phyloP scores from a whole-genome alignment of 352 stramenopile genomes.

The Pythium grandisporangium region DNA sequence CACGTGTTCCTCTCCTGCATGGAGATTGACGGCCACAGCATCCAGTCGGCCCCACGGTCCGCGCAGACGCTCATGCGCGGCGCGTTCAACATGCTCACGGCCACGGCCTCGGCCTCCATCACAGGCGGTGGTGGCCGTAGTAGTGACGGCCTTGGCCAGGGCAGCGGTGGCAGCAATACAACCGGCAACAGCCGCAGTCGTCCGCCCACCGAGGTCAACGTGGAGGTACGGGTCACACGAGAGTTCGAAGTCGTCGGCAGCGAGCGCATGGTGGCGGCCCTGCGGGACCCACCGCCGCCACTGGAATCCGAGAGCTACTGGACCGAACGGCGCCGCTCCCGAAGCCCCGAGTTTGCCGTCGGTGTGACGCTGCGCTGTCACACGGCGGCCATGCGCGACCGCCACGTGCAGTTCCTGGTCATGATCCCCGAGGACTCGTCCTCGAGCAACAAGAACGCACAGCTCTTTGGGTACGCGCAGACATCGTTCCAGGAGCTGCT shows the following conservation, averaged over 20 bases:
- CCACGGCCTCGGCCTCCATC: too few species aligned
- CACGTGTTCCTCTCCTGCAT: slow-evolving; percentile 72
- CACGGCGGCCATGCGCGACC: slow-evolving; percentile 30
- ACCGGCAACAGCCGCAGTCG: slow-evolving; percentile 38
- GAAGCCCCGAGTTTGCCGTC: slow-evolving; percentile 56
- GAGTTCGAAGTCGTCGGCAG: slow-evolving; percentile 28
- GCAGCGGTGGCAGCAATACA: slow-evolving; percentile 21
- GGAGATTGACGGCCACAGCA: slow-evolving; percentile 42
- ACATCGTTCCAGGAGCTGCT: slow-evolving; percentile 78
- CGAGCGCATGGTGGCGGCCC: slow-evolving; percentile 5
- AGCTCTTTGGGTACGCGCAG: slow-evolving; percentile 60
- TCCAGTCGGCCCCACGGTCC: slow-evolving; percentile 30
- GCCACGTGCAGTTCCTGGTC: slow-evolving; percentile 65
- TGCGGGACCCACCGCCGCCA: not conserved
- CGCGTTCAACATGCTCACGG: slow-evolving; percentile 62
- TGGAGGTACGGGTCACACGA: slow-evolving; percentile 49
- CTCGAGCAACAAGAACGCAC: slow-evolving; percentile 46
- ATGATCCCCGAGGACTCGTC: slow-evolving; percentile 74
- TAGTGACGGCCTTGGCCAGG: too few species aligned
- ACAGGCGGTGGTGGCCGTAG: too few species aligned
- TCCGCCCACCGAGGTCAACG: slow-evolving; percentile 47
- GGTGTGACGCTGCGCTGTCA: slow-evolving; percentile 54
- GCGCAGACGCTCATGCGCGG: slow-evolving; percentile 68
- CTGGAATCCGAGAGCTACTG: slow-evolving; percentile 55
- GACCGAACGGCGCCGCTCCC: slow-evolving; percentile 57